These are phyloP conservation scores for Eucalyptus coolabah DNA, from an alignment of 345 rosid genomes.

Conservation along the genomic window DNA sequence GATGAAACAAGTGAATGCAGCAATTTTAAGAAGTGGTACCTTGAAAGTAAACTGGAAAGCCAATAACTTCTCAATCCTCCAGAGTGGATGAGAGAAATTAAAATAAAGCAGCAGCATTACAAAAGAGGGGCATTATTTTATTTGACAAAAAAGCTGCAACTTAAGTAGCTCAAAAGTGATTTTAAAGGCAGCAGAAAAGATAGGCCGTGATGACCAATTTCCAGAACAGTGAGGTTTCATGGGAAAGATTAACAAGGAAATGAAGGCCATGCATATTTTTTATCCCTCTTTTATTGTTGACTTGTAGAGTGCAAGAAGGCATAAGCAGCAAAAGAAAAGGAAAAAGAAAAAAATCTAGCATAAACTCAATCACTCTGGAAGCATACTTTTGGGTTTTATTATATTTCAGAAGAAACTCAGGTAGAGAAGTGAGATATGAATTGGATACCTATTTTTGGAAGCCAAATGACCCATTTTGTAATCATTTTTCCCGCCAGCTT, in stretches of 20 bases:
- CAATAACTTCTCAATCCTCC: not conserved
- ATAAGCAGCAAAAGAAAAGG: not conserved
- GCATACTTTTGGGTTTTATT: not conserved
- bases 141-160: not conserved
- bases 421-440: not conserved
- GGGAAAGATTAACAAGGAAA: not conserved
- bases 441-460: conserved; percentile 57
- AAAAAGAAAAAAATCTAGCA: not conserved
- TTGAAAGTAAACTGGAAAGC: not conserved
- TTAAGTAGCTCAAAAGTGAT: not conserved
- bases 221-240: not conserved
- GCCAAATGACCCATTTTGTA: conserved; percentile 88
- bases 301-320: not conserved
- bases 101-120: not conserved
- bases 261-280: not conserved
- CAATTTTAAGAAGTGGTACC: not conserved
- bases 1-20: not conserved
- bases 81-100: not conserved
- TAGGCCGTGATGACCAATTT: not conserved
- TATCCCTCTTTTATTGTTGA: not conserved
- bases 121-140: not conserved
- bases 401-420: not conserved
- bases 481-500: conserved; percentile 58
- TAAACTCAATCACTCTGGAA: not conserved
- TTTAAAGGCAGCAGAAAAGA: not conserved